A percentile compares a stretch with the other conserved stretches of the same genome.
phyloP scores from a whole-genome alignment of 2,329 filamentous ascomycete genomes.

The Scedosporium boydii region DNA sequence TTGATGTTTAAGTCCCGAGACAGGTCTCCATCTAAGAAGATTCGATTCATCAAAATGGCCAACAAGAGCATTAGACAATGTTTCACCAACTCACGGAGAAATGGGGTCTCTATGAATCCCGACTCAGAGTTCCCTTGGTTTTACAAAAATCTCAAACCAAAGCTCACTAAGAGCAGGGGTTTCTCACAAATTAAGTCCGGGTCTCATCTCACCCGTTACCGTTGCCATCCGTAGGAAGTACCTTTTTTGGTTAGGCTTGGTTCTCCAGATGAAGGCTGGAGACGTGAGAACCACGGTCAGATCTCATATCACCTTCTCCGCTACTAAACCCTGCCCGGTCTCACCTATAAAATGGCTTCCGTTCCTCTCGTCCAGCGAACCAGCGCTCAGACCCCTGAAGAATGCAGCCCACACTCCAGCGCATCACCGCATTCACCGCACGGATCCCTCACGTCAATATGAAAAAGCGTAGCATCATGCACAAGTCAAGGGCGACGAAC shows the following conservation, averaged over 20 bases:
- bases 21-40: too few species aligned
- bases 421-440: neutral
- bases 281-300: too few species aligned
- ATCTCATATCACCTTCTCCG: neutral
- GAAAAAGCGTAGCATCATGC: neutral
- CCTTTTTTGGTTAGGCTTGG: too few species aligned
- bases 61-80: too few species aligned
- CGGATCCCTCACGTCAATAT: neutral
- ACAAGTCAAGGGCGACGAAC: neutral
- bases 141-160: neutral
- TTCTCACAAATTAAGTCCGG: neutral
- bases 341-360: neutral
- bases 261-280: too few species aligned
- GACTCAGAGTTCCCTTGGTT: neutral
- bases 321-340: neutral
- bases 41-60: too few species aligned
- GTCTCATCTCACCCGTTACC: too few species aligned
- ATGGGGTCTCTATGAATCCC: neutral
- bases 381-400: constrained; percentile 1
- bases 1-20: too few species aligned
- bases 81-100: neutral
- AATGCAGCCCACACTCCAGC: neutral
- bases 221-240: too few species aligned
- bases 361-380: neutral
- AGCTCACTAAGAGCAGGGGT: neutral